Percentiles rank a stretch among this genome's conserved stretches.
phyloP scores from a whole-genome alignment of 305 asterid genomes.

The Solanum hybrid region DNA sequence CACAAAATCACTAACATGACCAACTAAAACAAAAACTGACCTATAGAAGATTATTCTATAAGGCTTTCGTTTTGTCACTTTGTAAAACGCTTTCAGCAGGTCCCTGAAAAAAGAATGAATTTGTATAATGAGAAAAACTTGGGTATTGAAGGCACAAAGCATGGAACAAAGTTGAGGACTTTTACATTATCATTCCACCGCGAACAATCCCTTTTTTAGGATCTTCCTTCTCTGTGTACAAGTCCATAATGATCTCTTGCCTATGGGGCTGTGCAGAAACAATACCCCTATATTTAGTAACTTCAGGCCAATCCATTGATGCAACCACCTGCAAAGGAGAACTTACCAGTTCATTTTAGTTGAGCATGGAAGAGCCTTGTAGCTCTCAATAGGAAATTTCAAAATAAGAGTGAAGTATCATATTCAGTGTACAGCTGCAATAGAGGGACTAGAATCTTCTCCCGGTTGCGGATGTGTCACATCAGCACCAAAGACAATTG shows the following conservation, averaged over 20 bases:
- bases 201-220: constrained; percentile 30
- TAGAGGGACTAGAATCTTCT: constrained; percentile 74
- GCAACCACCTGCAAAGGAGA: constrained; percentile 67
- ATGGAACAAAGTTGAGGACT: background rate
- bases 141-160: background rate
- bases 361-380: background rate
- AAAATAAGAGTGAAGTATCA: background rate
- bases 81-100: constrained; percentile 36
- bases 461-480: constrained; percentile 90
- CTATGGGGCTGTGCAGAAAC: constrained; percentile 77
- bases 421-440: constrained; percentile 54
- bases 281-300: constrained; percentile 56
- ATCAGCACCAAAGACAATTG: constrained; percentile 85
- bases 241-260: constrained; percentile 61
- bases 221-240: constrained; percentile 23
- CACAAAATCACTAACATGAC: background rate
- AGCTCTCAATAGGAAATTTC: background rate
- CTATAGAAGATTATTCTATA: constrained; percentile 62
- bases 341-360: background rate
- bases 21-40: constrained; percentile 20
- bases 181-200: constrained; percentile 74
- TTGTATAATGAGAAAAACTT: background rate
- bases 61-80: constrained; percentile 36
- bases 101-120: constrained; percentile 43
- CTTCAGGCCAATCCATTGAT: constrained; percentile 90